A percentile compares a stretch with the other conserved stretches of the same genome.
These are phyloP conservation scores for Pichia cabralensis DNA, from an alignment of 805 yeast species.

Conservation along the genomic window DNA sequence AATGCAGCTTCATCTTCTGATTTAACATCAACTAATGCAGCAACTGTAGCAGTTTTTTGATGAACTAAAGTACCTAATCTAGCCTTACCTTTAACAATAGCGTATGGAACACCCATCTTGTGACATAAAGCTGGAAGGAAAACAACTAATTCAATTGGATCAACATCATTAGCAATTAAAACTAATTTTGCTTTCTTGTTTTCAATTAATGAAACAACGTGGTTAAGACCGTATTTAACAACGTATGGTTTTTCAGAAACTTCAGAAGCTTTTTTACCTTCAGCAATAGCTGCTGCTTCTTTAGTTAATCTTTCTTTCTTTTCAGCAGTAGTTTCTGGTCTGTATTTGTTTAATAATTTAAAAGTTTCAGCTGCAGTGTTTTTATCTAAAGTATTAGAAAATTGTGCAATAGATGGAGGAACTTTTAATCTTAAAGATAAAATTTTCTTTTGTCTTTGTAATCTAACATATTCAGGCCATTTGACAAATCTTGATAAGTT, in stretches of 20 bases:
- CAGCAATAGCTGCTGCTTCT: slow-evolving; percentile 98
- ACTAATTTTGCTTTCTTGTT: slow-evolving; percentile 98
- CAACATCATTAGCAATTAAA: slow-evolving; percentile 97
- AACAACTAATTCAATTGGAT: slow-evolving; percentile 95
- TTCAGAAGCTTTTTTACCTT: slow-evolving; percentile 94
- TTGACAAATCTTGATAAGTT: slow-evolving; percentile 94
- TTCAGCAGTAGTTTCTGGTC: slow-evolving; percentile 96
- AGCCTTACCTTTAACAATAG: slow-evolving; percentile 96
- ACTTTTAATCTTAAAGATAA: slow-evolving; percentile 93
- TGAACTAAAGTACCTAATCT: slow-evolving; percentile 96
- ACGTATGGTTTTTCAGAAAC: slow-evolving; percentile 94
- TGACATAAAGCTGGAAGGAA: slow-evolving; percentile 98
- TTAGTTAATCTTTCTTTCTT: slow-evolving; percentile 98
- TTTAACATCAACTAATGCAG: slow-evolving; percentile 91
- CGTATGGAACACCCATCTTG: slow-evolving; percentile 99
- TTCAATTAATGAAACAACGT: slow-evolving; percentile 93
- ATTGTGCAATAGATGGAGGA: slow-evolving; percentile 97
- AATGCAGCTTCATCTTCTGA: slow-evolving; percentile 93
- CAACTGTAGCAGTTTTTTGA: slow-evolving; percentile 95
- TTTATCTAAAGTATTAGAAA: slow-evolving; percentile 93
- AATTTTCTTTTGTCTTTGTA: slow-evolving; percentile 98
- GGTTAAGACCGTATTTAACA: slow-evolving; percentile 98
- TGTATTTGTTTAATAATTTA: slow-evolving; percentile 97
- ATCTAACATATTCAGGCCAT: slow-evolving; percentile 98
- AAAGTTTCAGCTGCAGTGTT: slow-evolving; percentile 96